phyloP scores from a whole-genome alignment of 1,284 basidiomycete genomes.

The Ustilago loliicola region DNA sequence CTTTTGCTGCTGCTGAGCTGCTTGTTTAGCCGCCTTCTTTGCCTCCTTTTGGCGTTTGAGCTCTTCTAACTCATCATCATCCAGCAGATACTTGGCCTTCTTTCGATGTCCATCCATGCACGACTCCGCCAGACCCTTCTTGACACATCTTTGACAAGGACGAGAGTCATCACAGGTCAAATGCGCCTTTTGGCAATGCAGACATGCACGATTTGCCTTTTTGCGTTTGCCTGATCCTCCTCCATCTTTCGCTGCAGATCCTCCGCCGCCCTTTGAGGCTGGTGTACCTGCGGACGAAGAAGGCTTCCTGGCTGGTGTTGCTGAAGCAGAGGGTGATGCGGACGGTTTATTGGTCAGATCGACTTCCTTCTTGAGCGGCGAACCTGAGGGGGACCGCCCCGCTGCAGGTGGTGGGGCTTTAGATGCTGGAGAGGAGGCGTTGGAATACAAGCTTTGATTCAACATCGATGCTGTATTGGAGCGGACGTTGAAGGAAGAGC shows the following conservation, averaged over 20 bases:
- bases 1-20: slow-evolving; percentile 28
- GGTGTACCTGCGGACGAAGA: slow-evolving; percentile 15
- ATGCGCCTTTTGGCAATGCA: slow-evolving; percentile 92
- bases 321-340: slow-evolving; percentile 1
- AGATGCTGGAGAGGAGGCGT: slow-evolving; percentile 23
- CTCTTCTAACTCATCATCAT: slow-evolving; percentile 67
- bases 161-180: slow-evolving; percentile 96
- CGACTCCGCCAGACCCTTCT: slow-evolving; percentile 87
- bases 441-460: slow-evolving; percentile 49
- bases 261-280: slow-evolving; percentile 7
- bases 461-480: slow-evolving; percentile 27
- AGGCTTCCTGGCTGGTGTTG: not conserved
- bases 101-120: slow-evolving; percentile 96
- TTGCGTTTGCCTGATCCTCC: slow-evolving; percentile 72
- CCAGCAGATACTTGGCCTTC: slow-evolving; percentile 88
- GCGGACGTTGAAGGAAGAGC: slow-evolving; percentile 25
- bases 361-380: slow-evolving; percentile 45
- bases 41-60: slow-evolving; percentile 56
- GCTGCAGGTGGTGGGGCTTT: slow-evolving; percentile 9
- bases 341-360: slow-evolving; percentile 24
- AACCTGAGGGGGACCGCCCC: slow-evolving; percentile 20
- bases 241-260: slow-evolving; percentile 16
- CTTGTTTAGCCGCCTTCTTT: slow-evolving; percentile 50
- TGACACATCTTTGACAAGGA: slow-evolving; percentile 93
- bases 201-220: slow-evolving; percentile 91